A percentile compares a stretch with the other conserved stretches of the same genome.
phyloP scores from a whole-genome alignment of 208 protist genomes.

The Crithidia mellificae region DNA sequence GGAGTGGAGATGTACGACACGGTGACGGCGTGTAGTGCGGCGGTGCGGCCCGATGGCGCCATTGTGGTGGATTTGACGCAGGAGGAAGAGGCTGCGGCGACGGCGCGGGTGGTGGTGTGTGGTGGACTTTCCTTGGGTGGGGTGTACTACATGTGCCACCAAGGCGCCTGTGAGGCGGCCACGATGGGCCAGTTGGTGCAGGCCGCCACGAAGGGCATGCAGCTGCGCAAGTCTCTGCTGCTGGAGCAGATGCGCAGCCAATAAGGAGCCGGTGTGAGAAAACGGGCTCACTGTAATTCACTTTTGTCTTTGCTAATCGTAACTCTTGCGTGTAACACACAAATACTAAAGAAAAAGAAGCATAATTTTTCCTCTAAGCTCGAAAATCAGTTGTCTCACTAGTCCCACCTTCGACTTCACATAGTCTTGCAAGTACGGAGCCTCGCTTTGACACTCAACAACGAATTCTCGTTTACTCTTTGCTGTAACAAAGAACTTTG shows the following conservation, averaged over 20 bases:
- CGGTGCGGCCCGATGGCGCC: constrained; percentile 52
- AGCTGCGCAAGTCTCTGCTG: constrained; percentile 46
- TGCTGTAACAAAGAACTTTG: too few relatives aligned
- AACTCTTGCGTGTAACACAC: background rate
- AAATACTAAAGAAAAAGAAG: background rate
- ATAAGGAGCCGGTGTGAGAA: background rate
- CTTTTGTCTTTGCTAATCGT: too few relatives aligned
- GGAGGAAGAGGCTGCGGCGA: constrained; percentile 45
- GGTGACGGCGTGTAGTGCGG: constrained; percentile 71
- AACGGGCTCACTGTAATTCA: too few relatives aligned
- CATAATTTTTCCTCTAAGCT: background rate
- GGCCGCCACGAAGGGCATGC: constrained; percentile 45
- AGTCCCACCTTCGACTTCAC: too few relatives aligned
- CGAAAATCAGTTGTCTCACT: too few relatives aligned
- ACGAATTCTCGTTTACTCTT: too few relatives aligned
- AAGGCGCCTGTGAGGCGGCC: constrained; percentile 58
- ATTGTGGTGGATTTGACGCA: constrained; percentile 58
- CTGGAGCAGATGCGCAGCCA: constrained; percentile 47
- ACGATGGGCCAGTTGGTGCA: constrained; percentile 59
- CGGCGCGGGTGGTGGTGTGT: constrained; percentile 52
- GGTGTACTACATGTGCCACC: constrained; percentile 61
- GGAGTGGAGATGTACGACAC: constrained; percentile 74
- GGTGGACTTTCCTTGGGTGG: constrained; percentile 47
- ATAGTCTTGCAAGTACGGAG: too few relatives aligned
- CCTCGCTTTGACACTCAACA: too few relatives aligned